Base-by-base conservation (phyloP, 352 stramenopile species). In the Phytophthora fragariae region DNA sequence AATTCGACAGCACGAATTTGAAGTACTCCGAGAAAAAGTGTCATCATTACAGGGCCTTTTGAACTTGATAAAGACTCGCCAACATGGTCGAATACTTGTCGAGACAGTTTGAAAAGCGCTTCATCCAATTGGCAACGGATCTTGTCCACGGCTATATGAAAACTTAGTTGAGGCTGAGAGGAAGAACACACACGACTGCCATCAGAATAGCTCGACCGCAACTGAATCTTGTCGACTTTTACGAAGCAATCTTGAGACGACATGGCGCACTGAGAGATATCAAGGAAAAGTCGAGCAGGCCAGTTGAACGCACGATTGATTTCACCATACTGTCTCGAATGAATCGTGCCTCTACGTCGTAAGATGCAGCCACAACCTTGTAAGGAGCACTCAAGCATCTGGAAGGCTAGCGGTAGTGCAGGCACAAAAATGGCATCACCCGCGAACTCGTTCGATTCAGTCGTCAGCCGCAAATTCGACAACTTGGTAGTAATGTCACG, bases 301-400 rank as follows among this genome's bases (percentile, higher is more conserved):
- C 62, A 75, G 9, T 21, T 21, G 44, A 11, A 50, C 14, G 15
- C 44, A 50, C 17, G 44, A 50, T 50, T 50, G 14, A 21, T 50
- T 50, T 50, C 17, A n/a, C 7, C 15, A 10, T 19, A 21, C n/a
- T 24, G 44, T 2, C 19, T 50, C 44, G 17, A 50, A 15, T 21
- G 17, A n/a, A 10, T 24, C 44, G 19, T 31, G 15, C n/a, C 19
- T 33, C 15, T 57, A 2, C 37, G n/a, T 12, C 61, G 57, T 31
- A 75, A 59, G 50, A 83, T 65, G 39, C 85, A 92, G 2, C 72
- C 78, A 47, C 85, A 92, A 63, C 84, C 81, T 56, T 86, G 77
- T 19, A 92, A 75, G 39, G 80, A 82, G 31, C 85, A 92, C 61
- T 92, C 84, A 11, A 91, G 85, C 81, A 92, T 91, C 54, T 92